These are phyloP conservation scores for Fraxinus dipetala DNA, from an alignment of 305 asterid genomes.

Conservation along the genomic window DNA sequence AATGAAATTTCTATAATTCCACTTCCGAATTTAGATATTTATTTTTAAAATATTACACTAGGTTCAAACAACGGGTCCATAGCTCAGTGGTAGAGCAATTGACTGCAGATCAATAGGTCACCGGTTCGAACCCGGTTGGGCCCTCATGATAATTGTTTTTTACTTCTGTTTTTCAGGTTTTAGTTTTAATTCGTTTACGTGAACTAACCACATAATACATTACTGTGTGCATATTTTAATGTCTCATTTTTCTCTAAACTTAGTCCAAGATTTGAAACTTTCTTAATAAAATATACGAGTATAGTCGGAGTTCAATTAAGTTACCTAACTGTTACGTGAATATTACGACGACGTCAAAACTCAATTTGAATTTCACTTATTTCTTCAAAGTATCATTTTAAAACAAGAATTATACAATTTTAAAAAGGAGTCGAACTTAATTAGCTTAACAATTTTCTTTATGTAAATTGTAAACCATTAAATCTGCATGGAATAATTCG, in stretches of 20 bases:
- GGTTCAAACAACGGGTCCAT: conserved; percentile 52
- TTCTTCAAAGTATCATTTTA: not conserved
- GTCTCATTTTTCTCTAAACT: not conserved
- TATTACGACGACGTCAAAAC: not conserved
- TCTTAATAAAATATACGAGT: not conserved
- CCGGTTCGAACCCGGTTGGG: not conserved
- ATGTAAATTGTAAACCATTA: not conserved
- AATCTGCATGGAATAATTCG: not conserved
- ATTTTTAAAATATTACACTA: too few species aligned
- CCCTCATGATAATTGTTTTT: not conserved
- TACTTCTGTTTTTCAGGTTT: not conserved
- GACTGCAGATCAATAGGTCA: conserved; percentile 98
- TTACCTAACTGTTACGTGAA: not conserved
- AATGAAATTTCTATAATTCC: not conserved
- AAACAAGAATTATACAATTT: not conserved
- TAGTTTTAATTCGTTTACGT: not conserved
- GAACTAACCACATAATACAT: not conserved
- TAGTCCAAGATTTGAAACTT: not conserved
- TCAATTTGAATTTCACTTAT: not conserved
- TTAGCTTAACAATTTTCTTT: not conserved
- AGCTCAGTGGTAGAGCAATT: conserved; percentile 99
- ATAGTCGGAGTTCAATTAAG: not conserved
- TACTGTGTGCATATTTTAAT: not conserved
- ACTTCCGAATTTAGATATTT: too few species aligned
- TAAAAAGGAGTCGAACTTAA: not conserved